phyloP scores from a whole-genome alignment of 1,284 basidiomycete genomes.

The Laetiporus sulphureus region DNA sequence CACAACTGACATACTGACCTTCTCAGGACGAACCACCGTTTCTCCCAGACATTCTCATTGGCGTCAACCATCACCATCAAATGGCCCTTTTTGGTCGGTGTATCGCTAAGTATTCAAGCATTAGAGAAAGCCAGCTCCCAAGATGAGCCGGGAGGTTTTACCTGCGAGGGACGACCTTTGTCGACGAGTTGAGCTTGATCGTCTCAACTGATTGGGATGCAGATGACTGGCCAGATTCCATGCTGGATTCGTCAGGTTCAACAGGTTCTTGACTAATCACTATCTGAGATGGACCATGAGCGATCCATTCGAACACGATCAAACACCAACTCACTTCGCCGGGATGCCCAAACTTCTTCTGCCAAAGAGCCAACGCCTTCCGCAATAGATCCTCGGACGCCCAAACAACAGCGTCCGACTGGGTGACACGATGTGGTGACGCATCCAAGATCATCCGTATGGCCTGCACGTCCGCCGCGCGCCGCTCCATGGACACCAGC shows the following conservation, averaged over 20 bases:
- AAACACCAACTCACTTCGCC: slow-evolving; percentile 52
- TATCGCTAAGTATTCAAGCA: slow-evolving; percentile 46
- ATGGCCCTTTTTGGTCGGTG: slow-evolving; percentile 79
- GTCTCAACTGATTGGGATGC: slow-evolving; percentile 39
- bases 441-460: slow-evolving; percentile 71
- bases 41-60: slow-evolving; percentile 74
- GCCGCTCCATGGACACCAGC: slow-evolving; percentile 62
- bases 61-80: slow-evolving; percentile 78
- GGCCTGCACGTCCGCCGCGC: slow-evolving; percentile 85
- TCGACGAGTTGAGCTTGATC: slow-evolving; percentile 64
- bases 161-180: slow-evolving; percentile 69
- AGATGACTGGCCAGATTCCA: slow-evolving; percentile 34
- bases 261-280: slow-evolving; percentile 64
- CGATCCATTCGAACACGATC: not conserved
- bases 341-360: slow-evolving; percentile 70
- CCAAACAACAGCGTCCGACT: slow-evolving; percentile 55
- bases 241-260: slow-evolving; percentile 42
- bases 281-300: slow-evolving; percentile 42
- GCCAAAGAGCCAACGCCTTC: slow-evolving; percentile 74
- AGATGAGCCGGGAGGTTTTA: slow-evolving; percentile 27
- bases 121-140: slow-evolving; percentile 4
- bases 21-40: slow-evolving; percentile 83
- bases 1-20: slow-evolving; percentile 42
- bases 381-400: slow-evolving; percentile 53
- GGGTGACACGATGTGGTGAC: slow-evolving; percentile 39